phyloP scores from a whole-genome alignment of 2,329 filamentous ascomycete species.

The Lizonia empirigonia region DNA sequence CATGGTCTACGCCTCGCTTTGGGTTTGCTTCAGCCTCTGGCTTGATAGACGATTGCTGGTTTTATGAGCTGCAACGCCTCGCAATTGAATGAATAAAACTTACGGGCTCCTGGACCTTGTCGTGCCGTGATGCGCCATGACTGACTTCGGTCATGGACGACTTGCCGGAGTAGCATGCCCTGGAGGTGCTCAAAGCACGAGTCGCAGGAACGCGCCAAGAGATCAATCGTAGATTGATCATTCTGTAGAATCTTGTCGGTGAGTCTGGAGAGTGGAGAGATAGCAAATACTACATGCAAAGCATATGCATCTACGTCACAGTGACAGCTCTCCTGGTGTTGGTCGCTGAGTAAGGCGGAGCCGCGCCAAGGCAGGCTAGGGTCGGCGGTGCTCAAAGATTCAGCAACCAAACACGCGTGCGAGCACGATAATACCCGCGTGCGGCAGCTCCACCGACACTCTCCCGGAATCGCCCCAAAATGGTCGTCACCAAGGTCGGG shows the following conservation, averaged over 20 bases:
- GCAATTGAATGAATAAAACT: background rate
- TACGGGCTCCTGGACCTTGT: conserved; percentile 12
- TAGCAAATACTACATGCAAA: background rate
- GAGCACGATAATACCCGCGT: conserved; percentile 15
- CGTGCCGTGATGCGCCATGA: conserved; percentile 2
- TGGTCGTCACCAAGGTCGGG: conserved; percentile 70
- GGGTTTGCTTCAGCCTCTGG: conserved; percentile 9
- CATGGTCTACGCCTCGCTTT: conserved; percentile 11
- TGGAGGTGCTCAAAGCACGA: conserved; percentile 13
- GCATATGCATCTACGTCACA: conserved; percentile 26
- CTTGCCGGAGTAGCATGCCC: conserved; percentile 8
- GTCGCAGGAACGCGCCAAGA: conserved; percentile 5
- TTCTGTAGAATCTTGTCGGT: background rate
- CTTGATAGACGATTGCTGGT: conserved; percentile 19
- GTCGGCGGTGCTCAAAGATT: conserved; percentile 18
- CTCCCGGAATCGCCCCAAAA: conserved; percentile 37
- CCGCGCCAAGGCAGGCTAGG: conserved; percentile 28
- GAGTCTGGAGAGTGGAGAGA: conserved; percentile 4
- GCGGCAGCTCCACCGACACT: background rate
- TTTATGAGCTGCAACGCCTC: background rate
- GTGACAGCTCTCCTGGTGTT: conserved; percentile 22
- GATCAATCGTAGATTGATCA: conserved; percentile 10
- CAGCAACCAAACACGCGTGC: conserved; percentile 16
- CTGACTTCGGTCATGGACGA: conserved; percentile 16
- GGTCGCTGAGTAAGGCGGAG: conserved; percentile 6